Evolutionary conservation across 164 flowering plant species (phyloP).

Genomic region (Berberis vulgaris): DNA sequence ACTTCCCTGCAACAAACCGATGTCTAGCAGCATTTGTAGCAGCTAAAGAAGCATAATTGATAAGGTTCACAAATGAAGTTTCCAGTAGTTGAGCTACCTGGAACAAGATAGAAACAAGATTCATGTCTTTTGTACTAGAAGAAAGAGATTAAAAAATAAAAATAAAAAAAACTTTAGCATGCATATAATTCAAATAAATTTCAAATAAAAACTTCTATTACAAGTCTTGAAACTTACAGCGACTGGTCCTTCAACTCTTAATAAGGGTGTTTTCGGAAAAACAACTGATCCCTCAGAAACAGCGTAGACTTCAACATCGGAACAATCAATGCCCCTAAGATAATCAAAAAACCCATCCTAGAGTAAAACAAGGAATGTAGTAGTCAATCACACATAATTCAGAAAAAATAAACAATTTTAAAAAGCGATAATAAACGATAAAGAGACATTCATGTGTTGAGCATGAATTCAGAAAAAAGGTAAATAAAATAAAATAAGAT

Average conservation of each 20-base stretch:
- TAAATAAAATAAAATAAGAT: too few species aligned
- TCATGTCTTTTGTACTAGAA: not conserved
- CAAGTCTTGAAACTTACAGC: conserved; percentile 51
- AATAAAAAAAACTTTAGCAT: not conserved
- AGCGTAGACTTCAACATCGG: conserved; percentile 87
- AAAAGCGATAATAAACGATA: too few species aligned
- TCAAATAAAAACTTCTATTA: too few species aligned
- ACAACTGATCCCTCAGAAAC: conserved; percentile 88
- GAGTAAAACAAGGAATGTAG: conserved; percentile 5
- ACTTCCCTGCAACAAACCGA: conserved; percentile 90
- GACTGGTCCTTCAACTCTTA: conserved; percentile 91
- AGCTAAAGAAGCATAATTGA: conserved; percentile 90
- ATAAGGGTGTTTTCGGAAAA: conserved; percentile 85
- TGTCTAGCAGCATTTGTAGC: conserved; percentile 99
- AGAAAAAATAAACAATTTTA: too few species aligned
- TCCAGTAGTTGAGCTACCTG: conserved; percentile 91
- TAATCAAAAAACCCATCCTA: conserved; percentile 84
- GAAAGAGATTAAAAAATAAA: not conserved
- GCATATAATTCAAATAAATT: too few species aligned
- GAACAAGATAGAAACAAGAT: conserved; percentile 6
- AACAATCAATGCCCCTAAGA: conserved; percentile 81
- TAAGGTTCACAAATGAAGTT: conserved; percentile 84
- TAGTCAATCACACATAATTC: conserved; percentile 2
- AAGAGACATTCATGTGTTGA: too few species aligned
- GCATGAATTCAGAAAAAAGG: too few species aligned